Evolutionary conservation across 306 rosid genomes (phyloP), one percentile per base, ranked within the genome.

Genomic region (Luffa acutangula): DNA sequence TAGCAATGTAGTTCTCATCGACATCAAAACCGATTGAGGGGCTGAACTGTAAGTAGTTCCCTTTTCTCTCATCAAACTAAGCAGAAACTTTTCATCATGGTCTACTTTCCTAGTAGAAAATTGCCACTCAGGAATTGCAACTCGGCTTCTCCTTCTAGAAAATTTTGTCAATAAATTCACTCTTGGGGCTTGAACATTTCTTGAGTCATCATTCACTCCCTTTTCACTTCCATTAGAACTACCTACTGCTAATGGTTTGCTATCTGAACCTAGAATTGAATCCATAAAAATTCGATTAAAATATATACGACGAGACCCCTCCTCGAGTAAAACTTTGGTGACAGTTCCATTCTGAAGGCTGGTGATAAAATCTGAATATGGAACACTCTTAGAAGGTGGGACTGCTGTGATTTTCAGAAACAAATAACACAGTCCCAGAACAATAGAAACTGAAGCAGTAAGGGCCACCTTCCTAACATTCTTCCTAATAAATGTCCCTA

Each of bases 101-200:
- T 95, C 98, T 14, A 95, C 81, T 88, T 95, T 95, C 84, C 97
- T 90, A 1, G 98, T 88, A 53, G 87, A 87, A 87, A 85, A 95
- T 85, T 87, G 90, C 97, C 99, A 93, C 66, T 84, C 86, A 0
- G 92, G 94, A 73, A 73, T 53, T 18, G 89, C 86, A 86, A 85
- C 83, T 77, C 67, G 14, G 51, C 74, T 66, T 41, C 31, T 83
- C 69, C 86, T 53, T 81, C 75, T 84, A 0, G 90, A 76, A 59
- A 89, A n/a, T 83, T 82, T 92, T 73, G 80, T 85, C 48, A 81
- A 46, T 42, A 56, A 65, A 65, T 86, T 90, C 34, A 13, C 25
- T 34, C 54, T 80, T 15, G 71, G 71, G n/a, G 84, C 75, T 85
- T 80, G 85, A 76, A 78, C 77, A n/a, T 85, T 58, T 80, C 78